Base-by-base conservation (phyloP, 768 basidiomycete species). In the Trichaptum fuscoviolaceum region DNA sequence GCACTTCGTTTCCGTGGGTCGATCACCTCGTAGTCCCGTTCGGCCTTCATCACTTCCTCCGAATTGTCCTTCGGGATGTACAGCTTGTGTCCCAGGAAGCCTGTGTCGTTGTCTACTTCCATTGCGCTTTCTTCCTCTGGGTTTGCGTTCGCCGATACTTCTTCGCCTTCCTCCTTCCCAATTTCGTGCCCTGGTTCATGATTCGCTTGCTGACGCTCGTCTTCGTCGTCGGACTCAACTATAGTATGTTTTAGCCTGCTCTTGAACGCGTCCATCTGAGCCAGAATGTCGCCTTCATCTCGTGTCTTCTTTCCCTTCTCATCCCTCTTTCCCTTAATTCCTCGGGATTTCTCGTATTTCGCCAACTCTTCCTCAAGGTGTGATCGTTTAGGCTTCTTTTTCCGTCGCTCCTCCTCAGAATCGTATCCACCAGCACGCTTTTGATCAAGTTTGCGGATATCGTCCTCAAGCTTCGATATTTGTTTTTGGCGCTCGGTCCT, bases 1-100 rank as follows among this genome's bases (percentile, higher is more conserved):
- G 90, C 91, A 58, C 88, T 83, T 65, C 93, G 77, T 62, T 85
- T 83, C 67, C 93, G 78, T 0, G 93, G 92, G 73, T 95, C 93
- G 73, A 95, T 95, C 27, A 95, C 92, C 77, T 95, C 92, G 71
- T 93, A 94, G 66, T 95, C 93, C 64, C 91, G 77, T 74, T 93
- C 89, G 0, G 91, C 93, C 74, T 93, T 93, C 67, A 75, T 74
- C 25, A 82, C 83, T 76, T 94, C 92, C 71, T 92, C 92, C 25
- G 81, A 82, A 69, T 92, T 86, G 60, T 87, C 92, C 76, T 93
- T 93, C 10, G 91, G 87, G 77, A 94, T 93, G 67, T 84, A 83
- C 66, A 95, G 77, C 27, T 83, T 78, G 73, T 95, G 93, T 5
- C 76, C 80, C 77, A 94, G 80, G 76, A 95, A 94, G 10, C 85